phyloP scores from a whole-genome alignment of 768 basidiomycete species.

The Termitomyces sp. region DNA sequence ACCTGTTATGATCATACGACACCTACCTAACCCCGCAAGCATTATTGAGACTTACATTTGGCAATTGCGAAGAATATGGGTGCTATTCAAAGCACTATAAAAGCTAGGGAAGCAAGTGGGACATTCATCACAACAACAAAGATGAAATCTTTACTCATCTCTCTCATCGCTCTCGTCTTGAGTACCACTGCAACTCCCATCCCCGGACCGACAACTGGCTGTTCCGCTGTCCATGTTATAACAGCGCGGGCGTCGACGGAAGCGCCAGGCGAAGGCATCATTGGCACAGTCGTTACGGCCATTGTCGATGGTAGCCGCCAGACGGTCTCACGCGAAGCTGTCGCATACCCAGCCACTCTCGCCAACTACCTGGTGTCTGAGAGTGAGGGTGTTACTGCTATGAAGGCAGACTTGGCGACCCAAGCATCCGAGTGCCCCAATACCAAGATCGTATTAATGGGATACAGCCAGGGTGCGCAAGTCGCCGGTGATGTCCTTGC shows the following conservation, averaged over 20 bases:
- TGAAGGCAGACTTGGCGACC: conserved; percentile 5
- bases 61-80: neutral
- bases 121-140: neutral
- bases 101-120: neutral
- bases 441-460: conserved; percentile 13
- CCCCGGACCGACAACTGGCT: conserved; percentile 7
- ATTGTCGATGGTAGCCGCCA: conserved; percentile 7
- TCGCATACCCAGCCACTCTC: conserved; percentile 9
- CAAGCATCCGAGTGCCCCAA: conserved; percentile 7
- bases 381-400: conserved; percentile 5
- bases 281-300: conserved; percentile 11
- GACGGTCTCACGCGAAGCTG: conserved; percentile 8
- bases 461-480: conserved; percentile 12
- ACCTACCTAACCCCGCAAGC: neutral
- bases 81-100: conserved; percentile 1
- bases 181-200: conserved; percentile 3
- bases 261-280: conserved; percentile 14
- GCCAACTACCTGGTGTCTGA: conserved; percentile 8
- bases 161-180: neutral
- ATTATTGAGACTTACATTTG: neutral
- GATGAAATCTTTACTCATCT: conserved; percentile 2
- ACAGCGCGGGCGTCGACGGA: conserved; percentile 15
- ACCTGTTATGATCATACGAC: conserved; percentile 5
- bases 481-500: conserved; percentile 12
- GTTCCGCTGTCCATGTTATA: conserved; percentile 15